These are phyloP conservation scores for Astrephomene gubernaculifera DNA, from an alignment of 139 green algal genomes.

Conservation along the genomic window DNA sequence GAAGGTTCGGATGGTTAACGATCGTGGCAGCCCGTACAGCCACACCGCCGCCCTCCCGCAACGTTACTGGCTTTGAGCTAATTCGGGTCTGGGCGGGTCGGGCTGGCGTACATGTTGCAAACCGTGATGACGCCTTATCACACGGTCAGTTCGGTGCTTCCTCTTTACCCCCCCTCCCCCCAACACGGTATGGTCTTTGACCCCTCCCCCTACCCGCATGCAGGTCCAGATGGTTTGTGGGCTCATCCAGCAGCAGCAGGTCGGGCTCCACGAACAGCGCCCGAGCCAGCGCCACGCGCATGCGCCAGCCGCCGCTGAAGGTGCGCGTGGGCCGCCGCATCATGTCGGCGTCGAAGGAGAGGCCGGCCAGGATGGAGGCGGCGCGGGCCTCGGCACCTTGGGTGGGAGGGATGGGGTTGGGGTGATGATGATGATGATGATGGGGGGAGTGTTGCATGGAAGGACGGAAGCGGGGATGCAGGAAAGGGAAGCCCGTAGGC, in stretches of 20 bases:
- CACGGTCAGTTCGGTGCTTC: no score
- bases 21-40: no score
- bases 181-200: neutral
- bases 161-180: neutral
- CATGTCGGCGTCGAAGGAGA: slow-evolving; percentile 84
- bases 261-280: slow-evolving; percentile 87
- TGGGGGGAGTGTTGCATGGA: no score
- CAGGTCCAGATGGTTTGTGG: slow-evolving; percentile 75
- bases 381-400: slow-evolving; percentile 77
- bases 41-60: no score
- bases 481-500: no score
- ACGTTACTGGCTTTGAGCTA: no score
- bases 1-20: no score
- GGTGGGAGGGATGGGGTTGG: neutral
- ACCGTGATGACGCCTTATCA: no score
- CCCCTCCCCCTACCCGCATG: slow-evolving; percentile 55
- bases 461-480: no score
- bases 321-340: slow-evolving; percentile 75
- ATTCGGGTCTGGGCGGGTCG: no score
- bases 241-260: slow-evolving; percentile 94
- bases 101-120: no score
- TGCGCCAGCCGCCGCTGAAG: slow-evolving; percentile 75
- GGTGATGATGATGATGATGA: no score
- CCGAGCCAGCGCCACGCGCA: slow-evolving; percentile 82
- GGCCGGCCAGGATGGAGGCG: slow-evolving; percentile 80